These are phyloP conservation scores for Aureobasidium musti DNA, from an alignment of 2,329 filamentous ascomycete genomes.

Conservation along the genomic window DNA sequence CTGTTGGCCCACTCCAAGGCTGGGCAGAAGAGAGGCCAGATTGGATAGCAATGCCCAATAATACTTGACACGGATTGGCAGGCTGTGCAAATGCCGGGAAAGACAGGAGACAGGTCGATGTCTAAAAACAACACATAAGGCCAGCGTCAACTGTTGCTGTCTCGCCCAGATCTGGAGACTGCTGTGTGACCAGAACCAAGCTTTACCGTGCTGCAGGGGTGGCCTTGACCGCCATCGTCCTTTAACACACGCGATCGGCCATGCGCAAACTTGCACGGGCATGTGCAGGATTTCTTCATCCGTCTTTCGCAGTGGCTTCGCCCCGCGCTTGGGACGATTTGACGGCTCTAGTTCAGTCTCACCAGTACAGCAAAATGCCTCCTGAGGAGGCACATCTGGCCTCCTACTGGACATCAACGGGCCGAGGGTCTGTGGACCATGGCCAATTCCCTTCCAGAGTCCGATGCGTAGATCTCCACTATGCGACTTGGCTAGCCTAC, in stretches of 20 bases:
- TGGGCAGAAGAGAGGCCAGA: not conserved
- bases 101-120: not conserved
- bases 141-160: constrained; percentile 3
- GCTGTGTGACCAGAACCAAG: constrained; percentile 19
- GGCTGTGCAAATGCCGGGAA: constrained; percentile 2
- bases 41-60: not conserved
- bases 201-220: constrained; percentile 25
- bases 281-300: not conserved
- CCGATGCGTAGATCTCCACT: not conserved
- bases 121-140: not conserved
- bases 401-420: constrained; percentile 15
- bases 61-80: constrained; percentile 9
- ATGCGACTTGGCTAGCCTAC: constrained; percentile 16
- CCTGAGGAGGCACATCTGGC: constrained; percentile 6
- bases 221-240: constrained; percentile 20
- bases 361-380: constrained; percentile 20
- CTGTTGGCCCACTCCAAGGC: not conserved
- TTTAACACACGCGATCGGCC: constrained; percentile 14
- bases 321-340: constrained; percentile 21
- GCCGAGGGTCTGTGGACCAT: not conserved
- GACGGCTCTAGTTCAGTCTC: constrained; percentile 23
- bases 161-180: constrained; percentile 6
- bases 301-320: constrained; percentile 1
- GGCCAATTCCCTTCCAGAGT: constrained; percentile 10
- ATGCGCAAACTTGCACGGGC: constrained; percentile 21